Evolutionary conservation across 2,329 filamentous ascomycete genomes (phyloP).

Genomic region (Elsinoe perseae): DNA sequence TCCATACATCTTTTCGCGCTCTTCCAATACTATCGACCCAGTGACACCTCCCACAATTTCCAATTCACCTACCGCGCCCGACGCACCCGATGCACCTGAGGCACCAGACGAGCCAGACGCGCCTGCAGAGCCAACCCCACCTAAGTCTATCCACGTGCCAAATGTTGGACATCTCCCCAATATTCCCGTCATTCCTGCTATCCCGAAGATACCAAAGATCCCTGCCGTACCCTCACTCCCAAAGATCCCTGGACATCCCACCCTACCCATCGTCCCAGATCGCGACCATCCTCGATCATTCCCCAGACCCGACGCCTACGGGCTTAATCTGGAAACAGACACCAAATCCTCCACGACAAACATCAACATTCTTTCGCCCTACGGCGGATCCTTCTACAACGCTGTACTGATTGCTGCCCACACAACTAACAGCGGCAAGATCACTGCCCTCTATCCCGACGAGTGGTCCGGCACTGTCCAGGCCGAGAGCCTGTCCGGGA

Average conservation of each 20-base stretch:
- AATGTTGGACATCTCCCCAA: not conserved
- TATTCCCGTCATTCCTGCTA: not conserved
- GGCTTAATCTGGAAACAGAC: not conserved
- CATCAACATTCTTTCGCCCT: not conserved
- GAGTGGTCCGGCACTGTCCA: constrained; percentile 10
- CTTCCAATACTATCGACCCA: not conserved
- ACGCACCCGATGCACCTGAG: not conserved
- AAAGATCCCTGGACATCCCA: not conserved
- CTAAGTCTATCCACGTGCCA: not conserved
- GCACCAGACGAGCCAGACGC: not conserved
- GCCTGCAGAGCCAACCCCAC: not conserved
- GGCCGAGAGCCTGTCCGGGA: constrained; percentile 5
- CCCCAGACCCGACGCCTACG: not conserved
- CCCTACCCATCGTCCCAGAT: not conserved
- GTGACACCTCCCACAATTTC: not conserved
- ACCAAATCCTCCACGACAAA: not conserved
- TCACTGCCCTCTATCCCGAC: constrained; percentile 1
- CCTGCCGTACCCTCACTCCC: not conserved
- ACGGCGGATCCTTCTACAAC: not conserved
- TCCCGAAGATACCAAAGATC: not conserved
- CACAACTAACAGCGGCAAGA: not conserved
- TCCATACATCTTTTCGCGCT: constrained; percentile 9
- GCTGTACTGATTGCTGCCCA: not conserved
- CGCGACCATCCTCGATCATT: not conserved
- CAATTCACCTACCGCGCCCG: not conserved